A percentile compares a stretch with the other conserved stretches of the same genome.
These are phyloP conservation scores for Perilla frutescens DNA, from an alignment of 257 asterid species.

Conservation along the genomic window DNA sequence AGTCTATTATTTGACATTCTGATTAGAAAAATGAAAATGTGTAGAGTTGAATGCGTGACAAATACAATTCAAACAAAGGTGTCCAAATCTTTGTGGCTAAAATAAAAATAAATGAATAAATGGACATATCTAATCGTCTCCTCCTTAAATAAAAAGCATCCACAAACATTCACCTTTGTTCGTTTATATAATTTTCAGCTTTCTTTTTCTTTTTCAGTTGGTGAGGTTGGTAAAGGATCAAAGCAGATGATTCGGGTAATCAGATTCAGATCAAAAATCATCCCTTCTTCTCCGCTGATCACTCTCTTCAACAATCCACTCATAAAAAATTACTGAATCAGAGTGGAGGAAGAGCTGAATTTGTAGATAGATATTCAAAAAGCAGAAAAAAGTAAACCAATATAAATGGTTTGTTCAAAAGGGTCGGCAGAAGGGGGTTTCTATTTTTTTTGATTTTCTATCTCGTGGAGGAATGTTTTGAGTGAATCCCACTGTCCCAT, in stretches of 20 bases:
- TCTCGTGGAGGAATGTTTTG: constrained; percentile 45
- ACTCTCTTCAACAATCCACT: constrained; percentile 9
- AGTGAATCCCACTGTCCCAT: constrained; percentile 35
- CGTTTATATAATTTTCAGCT: neutral
- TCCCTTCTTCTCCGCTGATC: constrained; percentile 33
- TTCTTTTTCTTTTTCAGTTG: constrained; percentile 29
- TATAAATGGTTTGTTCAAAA: constrained; percentile 31
- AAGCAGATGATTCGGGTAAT: constrained; percentile 27
- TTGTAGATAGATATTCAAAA: neutral
- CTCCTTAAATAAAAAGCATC: constrained; percentile 2
- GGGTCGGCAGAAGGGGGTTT: constrained; percentile 32
- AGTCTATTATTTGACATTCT: constrained; percentile 12
- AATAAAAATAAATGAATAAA: neutral
- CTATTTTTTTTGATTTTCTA: constrained; percentile 9
- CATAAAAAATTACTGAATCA: neutral
- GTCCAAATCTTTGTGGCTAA: constrained; percentile 22
- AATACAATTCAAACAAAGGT: constrained; percentile 23
- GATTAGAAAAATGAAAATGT: constrained; percentile 19
- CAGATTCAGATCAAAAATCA: constrained; percentile 40
- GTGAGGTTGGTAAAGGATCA: constrained; percentile 27
- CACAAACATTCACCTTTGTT: constrained; percentile 9
- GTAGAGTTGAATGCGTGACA: neutral
- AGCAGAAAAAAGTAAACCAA: constrained; percentile 4
- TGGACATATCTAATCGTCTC: neutral
- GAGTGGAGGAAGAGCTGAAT: constrained; percentile 27